Evolutionary conservation across 306 rosid species (phyloP).

Genomic region (Malus asiatica): DNA sequence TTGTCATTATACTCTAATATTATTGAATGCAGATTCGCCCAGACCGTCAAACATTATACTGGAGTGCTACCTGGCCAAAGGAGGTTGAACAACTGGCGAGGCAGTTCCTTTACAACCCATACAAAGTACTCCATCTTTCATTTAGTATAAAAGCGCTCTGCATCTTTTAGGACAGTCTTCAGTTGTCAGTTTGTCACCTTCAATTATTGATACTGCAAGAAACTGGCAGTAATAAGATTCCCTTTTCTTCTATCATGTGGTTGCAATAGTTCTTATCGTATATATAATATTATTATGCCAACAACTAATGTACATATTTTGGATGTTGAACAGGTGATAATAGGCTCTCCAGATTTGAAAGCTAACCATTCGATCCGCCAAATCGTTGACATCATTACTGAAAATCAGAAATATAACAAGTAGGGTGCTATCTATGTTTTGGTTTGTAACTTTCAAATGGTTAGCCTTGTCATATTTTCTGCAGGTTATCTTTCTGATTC

Average conservation of each 20-base stretch:
- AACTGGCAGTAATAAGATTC: not conserved
- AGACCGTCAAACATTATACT: conserved; percentile 86
- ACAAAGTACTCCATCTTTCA: conserved; percentile 46
- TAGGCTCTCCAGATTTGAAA: conserved; percentile 84
- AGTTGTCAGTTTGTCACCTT: not conserved
- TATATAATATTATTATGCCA: not conserved
- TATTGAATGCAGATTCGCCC: conserved; percentile 64
- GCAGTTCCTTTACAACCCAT: conserved; percentile 84
- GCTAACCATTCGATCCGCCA: conserved; percentile 92
- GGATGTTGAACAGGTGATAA: conserved; percentile 57
- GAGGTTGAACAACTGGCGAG: conserved; percentile 90
- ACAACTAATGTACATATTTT: not conserved
- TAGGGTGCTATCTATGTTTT: conserved; percentile 31
- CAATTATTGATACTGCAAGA: not conserved
- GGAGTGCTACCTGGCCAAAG: conserved; percentile 99
- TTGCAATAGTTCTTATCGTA: not conserved
- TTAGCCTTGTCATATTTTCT: conserved; percentile 10
- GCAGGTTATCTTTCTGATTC: conserved; percentile 17
- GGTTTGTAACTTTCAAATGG: conserved; percentile 1
- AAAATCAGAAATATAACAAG: conserved; percentile 94
- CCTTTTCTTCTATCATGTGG: not conserved
- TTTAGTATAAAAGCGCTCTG: not conserved
- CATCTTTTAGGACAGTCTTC: not conserved
- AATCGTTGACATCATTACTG: conserved; percentile 84
- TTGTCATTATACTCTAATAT: conserved; percentile 2